Base-by-base conservation (phyloP, 768 basidiomycete genomes). In the Exidia glandulosa region DNA sequence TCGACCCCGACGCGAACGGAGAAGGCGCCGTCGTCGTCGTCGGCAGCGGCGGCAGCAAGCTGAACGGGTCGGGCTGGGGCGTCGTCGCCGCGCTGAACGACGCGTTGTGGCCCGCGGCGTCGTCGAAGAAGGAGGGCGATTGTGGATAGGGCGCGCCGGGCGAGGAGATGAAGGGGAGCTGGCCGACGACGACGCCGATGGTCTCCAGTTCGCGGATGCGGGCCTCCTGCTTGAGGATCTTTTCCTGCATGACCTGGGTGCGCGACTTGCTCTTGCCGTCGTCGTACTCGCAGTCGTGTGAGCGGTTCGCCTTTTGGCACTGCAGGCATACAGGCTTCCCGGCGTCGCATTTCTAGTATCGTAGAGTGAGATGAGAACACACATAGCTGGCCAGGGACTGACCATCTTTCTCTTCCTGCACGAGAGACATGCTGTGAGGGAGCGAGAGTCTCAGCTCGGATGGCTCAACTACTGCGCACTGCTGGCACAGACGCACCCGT, bases 181-280 rank as follows among this genome's bases (percentile, higher is more conserved):
- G 41, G 41, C 41, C 41, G 1, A 10, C 50, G 6, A 27, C 50
- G 25, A 25, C 50, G 9, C 50, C 30, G 25, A 29, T 29, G 13
- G 25, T 37, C 65, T 84, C 82, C 9, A 85, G 74, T 65, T 90
- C 86, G 56, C 79, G 77, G 62, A 90, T 80, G 60, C 87, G 76
- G 50, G 82, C 76, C 69, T 90, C 87, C 59, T 90, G 82, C 37
- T 82, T 82, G 48, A 77, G 76, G 63, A 90, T 87, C 66, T 85
- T 86, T 69, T 90, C 88, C 60, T 87, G 83, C 60, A 90, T 79
- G 56, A 89, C 70, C 66, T 90, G 88, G 0, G 88, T 90, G 62
- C 87, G 79, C 50, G 87, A 89, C 75, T 89, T 90, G 56, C 86
- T 86, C 74, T 86, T 88, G 29, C 88, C 88, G 71, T 90, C 88